A percentile compares a stretch with the other conserved stretches of the same genome.
phyloP scores from a whole-genome alignment of 2,329 filamentous ascomycete genomes.

The Colletotrichum lindemuthianum region DNA sequence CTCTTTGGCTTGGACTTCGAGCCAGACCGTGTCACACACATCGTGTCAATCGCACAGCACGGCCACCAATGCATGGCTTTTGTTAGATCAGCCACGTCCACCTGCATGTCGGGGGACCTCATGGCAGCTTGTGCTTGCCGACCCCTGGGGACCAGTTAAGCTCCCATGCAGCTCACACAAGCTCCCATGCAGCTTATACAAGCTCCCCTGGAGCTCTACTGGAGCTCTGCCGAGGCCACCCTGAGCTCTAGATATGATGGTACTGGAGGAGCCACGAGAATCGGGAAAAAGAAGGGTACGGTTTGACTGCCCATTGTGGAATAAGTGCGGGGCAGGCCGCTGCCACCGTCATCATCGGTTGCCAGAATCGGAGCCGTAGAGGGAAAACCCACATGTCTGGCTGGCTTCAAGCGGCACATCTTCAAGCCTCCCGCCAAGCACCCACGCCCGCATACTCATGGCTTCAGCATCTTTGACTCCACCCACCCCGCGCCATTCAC shows the following conservation, averaged over 20 bases:
- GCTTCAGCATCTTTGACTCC: constrained; percentile 27
- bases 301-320: neutral
- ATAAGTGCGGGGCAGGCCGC: neutral
- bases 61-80: constrained; percentile 13
- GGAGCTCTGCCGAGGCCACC: no score
- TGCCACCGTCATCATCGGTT: constrained; percentile 17
- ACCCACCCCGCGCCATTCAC: constrained; percentile 23
- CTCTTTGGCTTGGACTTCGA: constrained; percentile 6
- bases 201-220: no score
- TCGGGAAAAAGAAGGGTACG: neutral
- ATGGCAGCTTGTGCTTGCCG: no score
- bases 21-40: constrained; percentile 8
- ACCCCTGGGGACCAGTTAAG: no score
- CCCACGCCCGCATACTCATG: neutral
- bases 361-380: neutral
- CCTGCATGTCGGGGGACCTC: no score
- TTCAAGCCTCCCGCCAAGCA: neutral
- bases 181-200: no score
- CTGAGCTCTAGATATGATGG: neutral
- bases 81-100: no score
- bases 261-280: neutral
- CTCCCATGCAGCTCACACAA: no score
- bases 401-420: constrained; percentile 7
- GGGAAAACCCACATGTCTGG: neutral
- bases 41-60: constrained; percentile 1